Evolutionary conservation across 805 yeast genomes (phyloP), one percentile per base, ranked within the genome.

Genomic region (Saccharomycopsis amapae): DNA sequence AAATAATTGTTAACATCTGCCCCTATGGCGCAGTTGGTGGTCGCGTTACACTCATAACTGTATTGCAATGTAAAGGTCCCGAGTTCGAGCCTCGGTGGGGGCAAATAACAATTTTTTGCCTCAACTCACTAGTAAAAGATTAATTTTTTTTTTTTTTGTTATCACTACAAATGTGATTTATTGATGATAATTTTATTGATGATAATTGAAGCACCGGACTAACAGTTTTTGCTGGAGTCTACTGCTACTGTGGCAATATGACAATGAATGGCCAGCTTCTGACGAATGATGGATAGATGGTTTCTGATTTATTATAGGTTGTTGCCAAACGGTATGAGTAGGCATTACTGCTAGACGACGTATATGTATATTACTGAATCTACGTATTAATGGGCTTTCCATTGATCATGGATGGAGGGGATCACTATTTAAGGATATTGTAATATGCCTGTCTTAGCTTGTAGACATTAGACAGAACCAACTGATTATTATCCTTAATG

Each of bases 41-140:
- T 42, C 50, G 52, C 52, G 52, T 49, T 46, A 49, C 50, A 45
- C 52, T 49, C 52, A 49, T 49, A 49, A 49, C n/a, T n/a, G n/a
- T n/a, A n/a, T n/a, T n/a, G n/a, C n/a, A n/a, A n/a, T 49, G 50
- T 49, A 50, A 49, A 49, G 52, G 46, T 49, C 52, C 50, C 52
- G 52, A 49, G 52, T 49, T 49, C 52, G 52, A 49, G 19, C 44
- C 52, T 49, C 52, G 52, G 50, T 50, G 46, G 42, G 52, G 46
- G 52, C 52, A 49, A 34, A 34, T n/a, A 12, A 15, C 15, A 34
- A 34, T 12, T 28, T 28, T 13, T 15, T 28, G 2, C n/a, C 13
- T 13, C 32, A 13, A 15, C 32, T 28, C n/a, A 13, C 32, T 13
- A 28, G n/a, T 13, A 28, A 28, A 28, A 28, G n/a, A 28, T 2